These are phyloP conservation scores for Suhomyces maxii DNA, from an alignment of 1,139 yeast species.

Conservation along the genomic window DNA sequence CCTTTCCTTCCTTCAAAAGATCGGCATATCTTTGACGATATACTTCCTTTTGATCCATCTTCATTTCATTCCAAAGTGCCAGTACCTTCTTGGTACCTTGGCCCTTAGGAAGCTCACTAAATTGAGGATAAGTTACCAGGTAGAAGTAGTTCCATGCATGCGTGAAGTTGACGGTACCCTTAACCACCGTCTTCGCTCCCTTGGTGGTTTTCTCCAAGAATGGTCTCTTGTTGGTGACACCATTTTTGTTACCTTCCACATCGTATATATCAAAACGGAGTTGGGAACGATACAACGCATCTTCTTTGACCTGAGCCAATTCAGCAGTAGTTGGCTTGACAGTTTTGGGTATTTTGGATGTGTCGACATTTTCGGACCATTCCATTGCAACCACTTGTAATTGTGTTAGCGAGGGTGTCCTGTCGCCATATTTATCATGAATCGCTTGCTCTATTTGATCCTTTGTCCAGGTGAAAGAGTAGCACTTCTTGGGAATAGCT, in stretches of 20 bases:
- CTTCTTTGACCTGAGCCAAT: slow-evolving; percentile 17
- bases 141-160: slow-evolving; percentile 40
- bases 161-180: slow-evolving; percentile 23
- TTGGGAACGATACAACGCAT: slow-evolving; percentile 26
- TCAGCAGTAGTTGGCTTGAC: slow-evolving; percentile 22
- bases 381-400: slow-evolving; percentile 11
- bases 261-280: slow-evolving; percentile 17
- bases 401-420: background rate
- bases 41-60: slow-evolving; percentile 23
- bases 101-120: slow-evolving; percentile 10
- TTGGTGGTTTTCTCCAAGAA: slow-evolving; percentile 5
- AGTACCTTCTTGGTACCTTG: slow-evolving; percentile 17
- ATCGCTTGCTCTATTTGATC: slow-evolving; percentile 11
- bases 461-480: slow-evolving; percentile 33
- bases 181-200: slow-evolving; percentile 2
- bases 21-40: slow-evolving; percentile 29
- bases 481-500: slow-evolving; percentile 27
- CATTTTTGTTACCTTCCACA: slow-evolving; percentile 2
- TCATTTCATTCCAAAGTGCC: slow-evolving; percentile 30
- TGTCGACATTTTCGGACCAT: slow-evolving; percentile 24
- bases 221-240: background rate
- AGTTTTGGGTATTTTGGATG: slow-evolving; percentile 20
- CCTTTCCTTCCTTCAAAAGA: slow-evolving; percentile 31
- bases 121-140: slow-evolving; percentile 19
- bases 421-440: slow-evolving; percentile 1